Percentiles rank a stretch among this genome's conserved stretches.
phyloP scores from a whole-genome alignment of 2,329 filamentous ascomycete species.

The Arthrinium puccinioides region DNA sequence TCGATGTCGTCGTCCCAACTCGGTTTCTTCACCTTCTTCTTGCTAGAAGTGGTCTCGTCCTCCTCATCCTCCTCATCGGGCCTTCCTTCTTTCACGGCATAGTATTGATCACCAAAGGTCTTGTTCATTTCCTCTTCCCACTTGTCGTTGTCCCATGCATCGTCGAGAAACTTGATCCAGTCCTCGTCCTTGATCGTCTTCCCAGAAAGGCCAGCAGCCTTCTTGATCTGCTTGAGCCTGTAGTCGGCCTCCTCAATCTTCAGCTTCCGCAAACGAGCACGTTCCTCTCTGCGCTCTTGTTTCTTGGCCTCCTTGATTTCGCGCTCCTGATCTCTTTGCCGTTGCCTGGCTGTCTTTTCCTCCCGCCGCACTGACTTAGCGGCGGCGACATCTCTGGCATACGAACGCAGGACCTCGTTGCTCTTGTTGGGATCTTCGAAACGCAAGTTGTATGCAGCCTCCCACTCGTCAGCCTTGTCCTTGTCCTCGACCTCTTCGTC shows the following conservation, averaged over 20 bases:
- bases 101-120: constrained; percentile 86
- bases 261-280: constrained; percentile 74
- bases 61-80: constrained; percentile 50
- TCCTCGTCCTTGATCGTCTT: constrained; percentile 65
- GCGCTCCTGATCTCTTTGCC: constrained; percentile 69
- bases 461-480: constrained; percentile 73
- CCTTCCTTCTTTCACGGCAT: constrained; percentile 63
- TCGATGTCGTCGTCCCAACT: constrained; percentile 97
- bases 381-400: constrained; percentile 78
- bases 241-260: constrained; percentile 86
- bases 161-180: constrained; percentile 78
- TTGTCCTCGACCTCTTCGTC: constrained; percentile 64
- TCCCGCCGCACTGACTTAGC: constrained; percentile 82
- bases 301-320: constrained; percentile 74
- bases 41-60: constrained; percentile 43
- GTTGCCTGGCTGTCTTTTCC: constrained; percentile 68
- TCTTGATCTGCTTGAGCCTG: constrained; percentile 81
- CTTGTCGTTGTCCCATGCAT: constrained; percentile 77
- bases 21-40: constrained; percentile 68
- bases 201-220: constrained; percentile 73
- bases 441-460: constrained; percentile 89
- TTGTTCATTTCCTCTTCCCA: constrained; percentile 91
- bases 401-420: constrained; percentile 82
- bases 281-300: constrained; percentile 68
- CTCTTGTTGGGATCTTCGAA: constrained; percentile 88